A percentile compares a stretch with the other conserved stretches of the same genome.
Evolutionary conservation across 352 stramenopile species (phyloP).

Genomic region (Phytophthora multivora): DNA sequence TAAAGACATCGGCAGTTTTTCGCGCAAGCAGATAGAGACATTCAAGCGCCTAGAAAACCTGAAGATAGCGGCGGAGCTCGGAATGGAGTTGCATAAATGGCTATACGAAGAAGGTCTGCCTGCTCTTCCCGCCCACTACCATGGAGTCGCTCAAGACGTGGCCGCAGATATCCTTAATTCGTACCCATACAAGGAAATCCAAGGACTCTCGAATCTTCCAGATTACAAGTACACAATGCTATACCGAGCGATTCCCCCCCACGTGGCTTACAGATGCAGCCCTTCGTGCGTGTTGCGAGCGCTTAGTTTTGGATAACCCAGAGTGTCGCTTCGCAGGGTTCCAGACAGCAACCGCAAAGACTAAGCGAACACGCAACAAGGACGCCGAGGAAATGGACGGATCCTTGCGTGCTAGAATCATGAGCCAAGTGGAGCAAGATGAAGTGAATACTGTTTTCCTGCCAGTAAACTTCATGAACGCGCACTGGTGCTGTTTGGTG

Average conservation of each 20-base stretch:
- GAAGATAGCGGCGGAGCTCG: not conserved
- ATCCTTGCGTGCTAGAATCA: not conserved
- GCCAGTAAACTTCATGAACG: constrained; percentile 9
- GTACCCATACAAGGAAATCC: not conserved
- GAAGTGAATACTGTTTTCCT: not conserved
- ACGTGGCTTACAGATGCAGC: not conserved
- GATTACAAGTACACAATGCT: constrained; percentile 1
- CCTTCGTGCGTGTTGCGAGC: too few relatives aligned
- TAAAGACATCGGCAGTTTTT: not conserved
- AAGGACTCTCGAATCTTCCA: not conserved
- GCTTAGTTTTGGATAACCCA: too few relatives aligned
- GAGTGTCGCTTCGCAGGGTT: too few relatives aligned
- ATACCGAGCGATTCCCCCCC: not conserved
- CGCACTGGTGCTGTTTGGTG: constrained; percentile 20
- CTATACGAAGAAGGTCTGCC: not conserved
- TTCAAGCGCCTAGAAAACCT: constrained; percentile 2
- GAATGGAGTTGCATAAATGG: not conserved
- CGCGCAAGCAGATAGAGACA: constrained; percentile 11
- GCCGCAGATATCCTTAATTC: not conserved
- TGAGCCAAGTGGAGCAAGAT: not conserved
- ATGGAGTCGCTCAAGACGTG: not conserved
- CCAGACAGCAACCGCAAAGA: not conserved
- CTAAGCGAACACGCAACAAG: not conserved
- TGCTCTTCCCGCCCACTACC: not conserved
- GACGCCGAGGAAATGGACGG: not conserved